Evolutionary conservation across 352 stramenopile genomes (phyloP).

Genomic region (Pythium dissimile): DNA sequence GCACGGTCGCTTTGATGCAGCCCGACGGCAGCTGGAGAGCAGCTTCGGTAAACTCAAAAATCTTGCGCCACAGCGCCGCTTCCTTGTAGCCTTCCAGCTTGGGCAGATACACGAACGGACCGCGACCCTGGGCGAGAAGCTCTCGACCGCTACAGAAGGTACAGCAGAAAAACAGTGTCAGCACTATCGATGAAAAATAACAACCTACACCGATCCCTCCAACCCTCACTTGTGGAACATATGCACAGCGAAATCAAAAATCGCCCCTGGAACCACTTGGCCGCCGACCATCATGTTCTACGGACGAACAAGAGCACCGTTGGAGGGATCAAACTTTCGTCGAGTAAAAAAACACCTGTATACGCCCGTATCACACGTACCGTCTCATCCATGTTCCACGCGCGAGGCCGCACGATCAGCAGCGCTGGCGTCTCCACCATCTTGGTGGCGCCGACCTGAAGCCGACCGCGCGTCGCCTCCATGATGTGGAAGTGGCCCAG

Average conservation of each 20-base stretch:
- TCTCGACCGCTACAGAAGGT: slow-evolving; percentile 47
- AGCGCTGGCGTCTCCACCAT: slow-evolving; percentile 54
- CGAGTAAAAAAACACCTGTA: background rate
- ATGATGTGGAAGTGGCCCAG: slow-evolving; percentile 90
- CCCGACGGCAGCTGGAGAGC: slow-evolving; percentile 80
- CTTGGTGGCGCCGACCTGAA: slow-evolving; percentile 21
- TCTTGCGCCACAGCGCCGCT: slow-evolving; percentile 93
- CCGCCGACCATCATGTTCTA: slow-evolving; percentile 91
- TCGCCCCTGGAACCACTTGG: slow-evolving; percentile 74
- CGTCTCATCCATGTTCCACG: slow-evolving; percentile 95
- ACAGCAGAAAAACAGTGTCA: background rate
- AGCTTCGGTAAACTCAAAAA: slow-evolving; percentile 90
- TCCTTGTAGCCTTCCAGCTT: slow-evolving; percentile 93
- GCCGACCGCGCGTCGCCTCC: slow-evolving; percentile 80
- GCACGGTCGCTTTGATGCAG: slow-evolving; percentile 88
- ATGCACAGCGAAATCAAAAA: slow-evolving; percentile 96
- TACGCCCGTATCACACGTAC: too few relatives aligned
- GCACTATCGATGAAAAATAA: background rate
- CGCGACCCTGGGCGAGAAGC: slow-evolving; percentile 67
- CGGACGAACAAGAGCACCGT: background rate
- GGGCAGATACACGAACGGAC: slow-evolving; percentile 94
- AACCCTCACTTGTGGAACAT: slow-evolving; percentile 91
- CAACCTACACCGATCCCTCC: too few relatives aligned
- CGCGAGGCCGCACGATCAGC: slow-evolving; percentile 90
- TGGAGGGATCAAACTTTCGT: background rate